Conservation (phyloP, 2,329 filamentous ascomycete genomes). For the Phialophora expanda region DNA sequence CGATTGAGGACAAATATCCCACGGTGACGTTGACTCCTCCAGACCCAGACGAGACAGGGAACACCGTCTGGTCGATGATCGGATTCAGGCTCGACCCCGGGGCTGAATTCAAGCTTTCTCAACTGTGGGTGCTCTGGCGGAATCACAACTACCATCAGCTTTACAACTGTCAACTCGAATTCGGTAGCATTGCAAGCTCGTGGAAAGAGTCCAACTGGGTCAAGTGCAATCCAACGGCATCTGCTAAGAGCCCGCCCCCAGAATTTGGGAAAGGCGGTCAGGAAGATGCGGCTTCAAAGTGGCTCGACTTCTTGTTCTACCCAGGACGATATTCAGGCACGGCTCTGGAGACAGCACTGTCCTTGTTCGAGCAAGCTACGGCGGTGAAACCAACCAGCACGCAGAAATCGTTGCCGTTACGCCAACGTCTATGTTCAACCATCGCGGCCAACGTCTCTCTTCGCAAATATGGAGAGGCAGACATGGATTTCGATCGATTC, state of each 20-base stretch:
- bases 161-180: slow-evolving; percentile 73
- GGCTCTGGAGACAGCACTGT: slow-evolving; percentile 81
- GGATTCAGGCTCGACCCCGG: slow-evolving; percentile 70
- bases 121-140: slow-evolving; percentile 81
- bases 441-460: slow-evolving; percentile 53
- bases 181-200: slow-evolving; percentile 65
- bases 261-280: slow-evolving; percentile 67
- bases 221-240: slow-evolving; percentile 60
- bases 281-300: slow-evolving; percentile 77
- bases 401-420: slow-evolving; percentile 50
- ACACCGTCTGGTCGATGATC: slow-evolving; percentile 78
- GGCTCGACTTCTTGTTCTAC: slow-evolving; percentile 81
- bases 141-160: slow-evolving; percentile 80
- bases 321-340: slow-evolving; percentile 80
- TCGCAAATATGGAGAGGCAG: slow-evolving; percentile 77
- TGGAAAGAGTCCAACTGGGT: slow-evolving; percentile 71
- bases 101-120: slow-evolving; percentile 60
- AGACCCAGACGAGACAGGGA: slow-evolving; percentile 65
- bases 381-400: slow-evolving; percentile 30
- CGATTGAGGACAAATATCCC: slow-evolving; percentile 74
- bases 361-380: slow-evolving; percentile 75
- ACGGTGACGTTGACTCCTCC: slow-evolving; percentile 68
- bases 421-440: slow-evolving; percentile 41
- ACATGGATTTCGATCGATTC: slow-evolving; percentile 77
- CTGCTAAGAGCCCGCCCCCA: slow-evolving; percentile 52